phyloP scores from a whole-genome alignment of 129 eudicot genomes.

The Apium graveolens region DNA sequence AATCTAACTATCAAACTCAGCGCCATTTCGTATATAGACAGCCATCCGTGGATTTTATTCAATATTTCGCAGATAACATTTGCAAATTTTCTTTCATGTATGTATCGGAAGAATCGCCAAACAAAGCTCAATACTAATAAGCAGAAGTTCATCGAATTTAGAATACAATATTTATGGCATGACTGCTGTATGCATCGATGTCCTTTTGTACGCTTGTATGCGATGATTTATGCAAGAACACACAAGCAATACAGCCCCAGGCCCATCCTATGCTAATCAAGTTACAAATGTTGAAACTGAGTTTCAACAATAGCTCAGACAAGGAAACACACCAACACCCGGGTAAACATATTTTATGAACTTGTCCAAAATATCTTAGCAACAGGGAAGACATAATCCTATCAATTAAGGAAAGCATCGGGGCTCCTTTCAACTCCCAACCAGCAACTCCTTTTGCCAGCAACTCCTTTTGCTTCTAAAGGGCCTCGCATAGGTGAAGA shows the following conservation, averaged over 20 bases:
- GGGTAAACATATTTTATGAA: neutral
- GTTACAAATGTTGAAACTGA: neutral
- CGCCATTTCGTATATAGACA: no score
- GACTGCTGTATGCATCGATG: neutral
- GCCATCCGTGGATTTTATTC: neutral
- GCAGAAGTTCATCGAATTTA: neutral
- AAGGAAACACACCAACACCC: neutral
- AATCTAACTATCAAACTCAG: no score
- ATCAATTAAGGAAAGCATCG: neutral
- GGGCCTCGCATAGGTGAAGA: neutral
- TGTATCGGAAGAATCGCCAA: neutral
- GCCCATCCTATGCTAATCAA: neutral
- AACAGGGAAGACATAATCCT: neutral
- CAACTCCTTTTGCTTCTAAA: neutral
- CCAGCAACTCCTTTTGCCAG: neutral
- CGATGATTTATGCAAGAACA: neutral
- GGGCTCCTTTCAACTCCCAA: neutral
- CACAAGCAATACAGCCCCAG: neutral
- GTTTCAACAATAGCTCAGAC: neutral
- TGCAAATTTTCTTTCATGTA: neutral
- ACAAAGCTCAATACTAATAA: neutral
- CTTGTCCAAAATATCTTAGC: neutral
- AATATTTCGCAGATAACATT: neutral
- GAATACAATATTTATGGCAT: neutral
- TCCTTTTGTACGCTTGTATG: no score